These are phyloP conservation scores for Suillus paluster DNA, from an alignment of 768 basidiomycete genomes.

Conservation along the genomic window DNA sequence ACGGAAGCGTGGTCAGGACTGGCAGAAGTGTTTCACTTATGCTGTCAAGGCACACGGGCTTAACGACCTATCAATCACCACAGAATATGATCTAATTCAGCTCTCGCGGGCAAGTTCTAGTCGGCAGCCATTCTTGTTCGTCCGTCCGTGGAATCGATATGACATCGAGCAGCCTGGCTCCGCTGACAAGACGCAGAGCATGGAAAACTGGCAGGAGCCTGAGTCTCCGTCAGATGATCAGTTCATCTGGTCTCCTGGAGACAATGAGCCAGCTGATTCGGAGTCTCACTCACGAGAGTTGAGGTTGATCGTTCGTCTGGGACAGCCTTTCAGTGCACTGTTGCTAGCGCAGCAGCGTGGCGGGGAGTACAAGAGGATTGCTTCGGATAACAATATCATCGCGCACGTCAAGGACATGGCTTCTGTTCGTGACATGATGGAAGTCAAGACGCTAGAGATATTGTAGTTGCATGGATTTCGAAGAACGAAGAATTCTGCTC, in stretches of 20 bases:
- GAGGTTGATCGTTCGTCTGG: not conserved
- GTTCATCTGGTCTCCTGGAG: not conserved
- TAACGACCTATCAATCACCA: not conserved
- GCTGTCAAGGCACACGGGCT: not conserved
- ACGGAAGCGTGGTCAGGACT: not conserved
- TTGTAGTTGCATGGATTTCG: not conserved
- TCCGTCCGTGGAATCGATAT: not conserved
- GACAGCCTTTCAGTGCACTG: not conserved
- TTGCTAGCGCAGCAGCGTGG: not conserved
- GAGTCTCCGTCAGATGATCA: not conserved
- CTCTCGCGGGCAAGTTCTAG: not conserved
- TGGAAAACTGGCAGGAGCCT: not conserved
- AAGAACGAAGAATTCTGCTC: too few species aligned
- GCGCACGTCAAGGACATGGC: not conserved
- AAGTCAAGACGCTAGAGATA: slow-evolving; percentile 5
- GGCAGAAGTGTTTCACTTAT: not conserved
- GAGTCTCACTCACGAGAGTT: not conserved
- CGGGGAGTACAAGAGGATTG: slow-evolving; percentile 3
- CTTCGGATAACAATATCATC: not conserved
- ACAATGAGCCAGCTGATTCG: not conserved
- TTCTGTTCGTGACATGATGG: not conserved
- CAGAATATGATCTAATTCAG: not conserved
- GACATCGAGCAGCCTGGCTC: not conserved
- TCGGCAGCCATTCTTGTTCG: not conserved
- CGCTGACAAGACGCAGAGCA: not conserved